These are phyloP conservation scores for Penicillium goetzii DNA, from an alignment of 495 filamentous ascomycete species.

Conservation along the genomic window DNA sequence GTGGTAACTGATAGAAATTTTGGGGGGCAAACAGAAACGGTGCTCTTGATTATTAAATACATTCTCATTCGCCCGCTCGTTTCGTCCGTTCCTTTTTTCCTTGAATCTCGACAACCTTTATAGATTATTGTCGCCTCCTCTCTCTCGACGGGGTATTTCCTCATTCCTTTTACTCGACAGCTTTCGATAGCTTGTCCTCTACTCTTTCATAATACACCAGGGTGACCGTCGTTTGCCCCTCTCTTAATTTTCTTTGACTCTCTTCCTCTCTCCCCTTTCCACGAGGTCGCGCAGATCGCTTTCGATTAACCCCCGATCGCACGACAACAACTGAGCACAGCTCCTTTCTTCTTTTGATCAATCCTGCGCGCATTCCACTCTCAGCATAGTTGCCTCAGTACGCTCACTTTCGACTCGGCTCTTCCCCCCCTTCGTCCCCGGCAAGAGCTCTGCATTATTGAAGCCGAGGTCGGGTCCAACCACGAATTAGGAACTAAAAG, in stretches of 20 bases:
- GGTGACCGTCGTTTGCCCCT: neutral
- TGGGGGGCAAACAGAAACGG: neutral
- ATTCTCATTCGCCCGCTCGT: slow-evolving; percentile 6
- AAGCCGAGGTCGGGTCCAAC: neutral
- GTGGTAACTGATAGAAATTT: neutral
- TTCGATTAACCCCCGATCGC: neutral
- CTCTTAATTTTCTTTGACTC: neutral
- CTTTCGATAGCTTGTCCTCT: neutral
- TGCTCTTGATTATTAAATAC: slow-evolving; percentile 1
- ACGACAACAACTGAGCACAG: neutral
- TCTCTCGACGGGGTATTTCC: neutral
- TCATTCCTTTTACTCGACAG: neutral
- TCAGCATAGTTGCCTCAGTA: neutral
- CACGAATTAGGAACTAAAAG: slow-evolving; percentile 11
- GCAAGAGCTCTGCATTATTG: neutral
- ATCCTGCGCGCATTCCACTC: neutral
- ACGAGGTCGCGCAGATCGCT: neutral
- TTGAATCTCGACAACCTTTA: neutral
- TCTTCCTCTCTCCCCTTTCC: neutral
- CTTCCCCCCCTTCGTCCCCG: neutral
- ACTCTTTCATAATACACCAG: neutral
- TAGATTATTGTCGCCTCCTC: neutral
- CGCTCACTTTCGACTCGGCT: neutral
- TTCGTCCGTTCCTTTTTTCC: neutral
- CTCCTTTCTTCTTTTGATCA: neutral